Base-by-base conservation (phyloP, 441 rosid species). In the Arabidopsis hybrid region DNA sequence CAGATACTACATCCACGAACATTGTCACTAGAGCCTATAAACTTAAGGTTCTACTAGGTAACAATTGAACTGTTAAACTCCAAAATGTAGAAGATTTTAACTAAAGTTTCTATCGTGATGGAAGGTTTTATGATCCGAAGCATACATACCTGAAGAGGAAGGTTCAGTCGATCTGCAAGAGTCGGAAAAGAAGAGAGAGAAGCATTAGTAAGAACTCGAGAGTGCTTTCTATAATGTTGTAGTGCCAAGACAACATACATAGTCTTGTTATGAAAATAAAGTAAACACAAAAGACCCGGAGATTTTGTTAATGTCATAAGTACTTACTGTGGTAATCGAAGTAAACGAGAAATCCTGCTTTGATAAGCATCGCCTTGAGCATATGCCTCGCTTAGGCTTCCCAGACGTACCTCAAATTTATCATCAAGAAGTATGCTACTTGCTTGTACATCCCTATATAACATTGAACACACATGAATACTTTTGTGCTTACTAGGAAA, bases 391-490 rank as follows among this genome's bases (percentile, higher is more conserved):
- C 93, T 92, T 75, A 96, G 70, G 81, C 98, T 93, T 76, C 97
- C 97, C 6, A 96, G 85, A 51, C 98, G 89, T 64, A 96, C 99
- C 82, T 96, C 99, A 63, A 86, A 96, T 81, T 93, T 93, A 69
- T 96, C 99, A 82, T 96, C 99, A 47, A 96, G 99, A 67, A 96
- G 93, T 74, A 96, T 90, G 75, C 99, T 93, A 84, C 98, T 91
- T 60, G 98, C 97, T 86, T 92, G 99, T 69, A 96, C 82, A 86
- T 93, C 99, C 79, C 99, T 96, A 71, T 75, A 72, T 38, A 53
- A 59, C 73, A 78, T 73, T 31, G 4, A 67, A 34, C 66, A 60
- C 43, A 64, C 38, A 56, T 60, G 66, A 67, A 12, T 45, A 46
- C 66, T 35, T 60, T 62, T 70, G 26, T 47, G 29, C 8, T 47